Conservation (phyloP, 768 basidiomycete species). For the Lanmaoa rubissima region DNA sequence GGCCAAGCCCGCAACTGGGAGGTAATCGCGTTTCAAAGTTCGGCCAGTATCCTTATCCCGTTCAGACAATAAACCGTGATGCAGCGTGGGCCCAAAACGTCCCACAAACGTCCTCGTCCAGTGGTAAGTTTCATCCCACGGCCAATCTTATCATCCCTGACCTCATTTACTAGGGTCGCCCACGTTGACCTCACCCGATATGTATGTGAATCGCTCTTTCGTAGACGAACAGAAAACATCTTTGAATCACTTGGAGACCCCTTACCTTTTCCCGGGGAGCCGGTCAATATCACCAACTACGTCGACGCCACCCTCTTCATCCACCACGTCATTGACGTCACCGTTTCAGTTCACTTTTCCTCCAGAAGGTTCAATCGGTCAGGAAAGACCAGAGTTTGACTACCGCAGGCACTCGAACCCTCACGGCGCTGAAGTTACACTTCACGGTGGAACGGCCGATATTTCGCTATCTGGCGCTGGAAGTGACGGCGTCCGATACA, state of each 20-base stretch:
- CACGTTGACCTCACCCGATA: slow-evolving; percentile 43
- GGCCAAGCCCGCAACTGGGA: slow-evolving; percentile 31
- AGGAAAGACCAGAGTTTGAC: slow-evolving; percentile 64
- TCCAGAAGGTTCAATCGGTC: slow-evolving; percentile 48
- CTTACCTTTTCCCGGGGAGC: slow-evolving; percentile 62
- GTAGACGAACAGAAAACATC: slow-evolving; percentile 58
- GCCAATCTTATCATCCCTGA: slow-evolving; percentile 31
- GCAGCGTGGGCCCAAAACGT: slow-evolving; percentile 28
- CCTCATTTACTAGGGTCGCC: slow-evolving; percentile 55
- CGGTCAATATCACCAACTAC: slow-evolving; percentile 71
- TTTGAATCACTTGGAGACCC: slow-evolving; percentile 49
- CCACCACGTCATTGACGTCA: slow-evolving; percentile 59
- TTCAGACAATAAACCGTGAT: slow-evolving; percentile 35
- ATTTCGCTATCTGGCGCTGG: slow-evolving; percentile 54
- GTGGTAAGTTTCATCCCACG: slow-evolving; percentile 28
- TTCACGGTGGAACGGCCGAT: slow-evolving; percentile 74
- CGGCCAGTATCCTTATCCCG: slow-evolving; percentile 45
- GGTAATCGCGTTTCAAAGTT: slow-evolving; percentile 52
- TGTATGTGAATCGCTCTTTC: slow-evolving; percentile 47
- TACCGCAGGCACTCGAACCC: slow-evolving; percentile 57
- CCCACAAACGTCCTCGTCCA: slow-evolving; percentile 33
- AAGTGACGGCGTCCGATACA: slow-evolving; percentile 59
- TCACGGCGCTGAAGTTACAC: slow-evolving; percentile 59
- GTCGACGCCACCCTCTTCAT: slow-evolving; percentile 60
- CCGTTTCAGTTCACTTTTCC: slow-evolving; percentile 65